Conservation (phyloP, 768 basidiomycete genomes). For the Kwoniella dejecticola region DNA sequence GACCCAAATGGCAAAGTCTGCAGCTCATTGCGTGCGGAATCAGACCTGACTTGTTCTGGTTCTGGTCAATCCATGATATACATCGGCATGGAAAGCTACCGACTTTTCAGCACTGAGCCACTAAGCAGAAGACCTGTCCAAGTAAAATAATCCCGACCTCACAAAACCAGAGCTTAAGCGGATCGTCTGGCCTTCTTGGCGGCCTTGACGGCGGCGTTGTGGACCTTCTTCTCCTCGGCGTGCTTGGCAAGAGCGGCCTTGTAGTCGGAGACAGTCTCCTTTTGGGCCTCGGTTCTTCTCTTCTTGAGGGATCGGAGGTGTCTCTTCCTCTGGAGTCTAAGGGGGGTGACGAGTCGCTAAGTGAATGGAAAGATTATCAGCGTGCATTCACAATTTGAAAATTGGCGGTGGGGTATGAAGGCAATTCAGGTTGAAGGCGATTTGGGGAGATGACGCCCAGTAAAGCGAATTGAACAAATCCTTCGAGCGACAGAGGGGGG, state of each 20-base stretch:
- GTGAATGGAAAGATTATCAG: neutral
- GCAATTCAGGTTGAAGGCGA: neutral
- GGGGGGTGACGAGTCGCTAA: slow-evolving; percentile 81
- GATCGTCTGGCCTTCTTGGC: slow-evolving; percentile 53
- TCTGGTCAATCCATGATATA: slow-evolving; percentile 24
- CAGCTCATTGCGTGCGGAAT: too few relatives aligned
- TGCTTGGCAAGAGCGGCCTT: slow-evolving; percentile 86
- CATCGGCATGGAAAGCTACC: slow-evolving; percentile 21
- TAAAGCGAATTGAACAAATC: too few relatives aligned
- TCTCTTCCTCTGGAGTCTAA: slow-evolving; percentile 93
- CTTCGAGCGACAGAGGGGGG: too few relatives aligned
- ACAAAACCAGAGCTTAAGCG: slow-evolving; percentile 19
- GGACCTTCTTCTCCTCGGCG: slow-evolving; percentile 88
- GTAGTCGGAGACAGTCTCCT: slow-evolving; percentile 93
- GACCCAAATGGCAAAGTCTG: too few relatives aligned
- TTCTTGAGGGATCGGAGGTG: slow-evolving; percentile 86
- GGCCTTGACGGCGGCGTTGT: slow-evolving; percentile 67
- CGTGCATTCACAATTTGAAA: neutral
- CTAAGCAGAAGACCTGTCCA: neutral
- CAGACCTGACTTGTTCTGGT: too few relatives aligned
- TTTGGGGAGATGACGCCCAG: too few relatives aligned
- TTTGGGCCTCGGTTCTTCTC: slow-evolving; percentile 83
- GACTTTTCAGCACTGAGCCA: neutral
- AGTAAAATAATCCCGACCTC: neutral
- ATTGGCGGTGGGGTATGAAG: neutral